Evolutionary conservation across 768 basidiomycete species (phyloP), one percentile per base, ranked within the genome.

Genomic region (Boletus sensibilis): DNA sequence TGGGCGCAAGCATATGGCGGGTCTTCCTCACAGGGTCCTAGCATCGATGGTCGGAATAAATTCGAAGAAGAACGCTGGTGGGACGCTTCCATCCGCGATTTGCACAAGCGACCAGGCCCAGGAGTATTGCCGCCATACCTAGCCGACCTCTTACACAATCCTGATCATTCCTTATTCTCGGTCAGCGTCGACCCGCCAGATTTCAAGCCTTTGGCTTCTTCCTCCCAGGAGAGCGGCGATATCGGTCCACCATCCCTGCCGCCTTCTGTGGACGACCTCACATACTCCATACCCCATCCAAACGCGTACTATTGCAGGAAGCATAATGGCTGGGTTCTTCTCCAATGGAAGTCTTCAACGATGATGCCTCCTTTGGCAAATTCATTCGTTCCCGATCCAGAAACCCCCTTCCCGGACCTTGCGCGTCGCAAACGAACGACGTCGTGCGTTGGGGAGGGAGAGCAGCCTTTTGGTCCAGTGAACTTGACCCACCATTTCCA

Each of bases 401-500:
- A 77, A 52, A 67, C 65, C 25, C 77, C 79, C 6, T 78, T 90
- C 25, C 89, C 89, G 0, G 79, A 86, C 53, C 78, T 78, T 62
- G 56, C 64, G 5, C 78, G 81, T 34, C 82, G 85, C 45, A 68
- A 78, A 72, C 66, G 69, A 65, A 69, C 78, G 51, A 27, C 59
- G 40, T 82, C 82, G 3, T 92, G 90, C 65, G 67, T 85, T 20
- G 80, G 75, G 3, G 77, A 79, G 29, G 75, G 65, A 8, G 79
- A 79, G n/a, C 76, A 80, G 42, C 69, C 76, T 0, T 79, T 78
- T 53, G 80, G 62, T 45, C 73, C 58, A 50, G 58, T 64, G 29
- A 89, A 91, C 70, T 75, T 80, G 64, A 88, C 89, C 0, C 92
- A 94, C 64, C 92, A 94, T 66, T 92, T 89, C 63, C 92, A 94